Evolutionary conservation across 768 basidiomycete species (phyloP), one percentile per base, ranked within the genome.

Genomic region (Dentipellis sp.): DNA sequence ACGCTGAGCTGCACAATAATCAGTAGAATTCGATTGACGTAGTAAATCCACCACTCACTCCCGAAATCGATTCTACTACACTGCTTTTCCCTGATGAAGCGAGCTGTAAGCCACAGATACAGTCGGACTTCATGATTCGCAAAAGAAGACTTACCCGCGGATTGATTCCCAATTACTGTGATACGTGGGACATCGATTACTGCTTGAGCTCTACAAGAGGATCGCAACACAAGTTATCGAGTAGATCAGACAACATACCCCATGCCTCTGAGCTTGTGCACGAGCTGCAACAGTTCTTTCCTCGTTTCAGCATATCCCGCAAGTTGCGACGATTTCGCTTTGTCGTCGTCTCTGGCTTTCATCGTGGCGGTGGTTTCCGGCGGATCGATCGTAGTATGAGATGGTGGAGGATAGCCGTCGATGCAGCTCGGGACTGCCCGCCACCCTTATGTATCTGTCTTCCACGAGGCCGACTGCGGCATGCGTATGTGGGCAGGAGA

Each of bases 161-260:
- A 53, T n/a, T 53, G 77, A 37, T 75, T 75, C 19, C 75, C 75
- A 29, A 74, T 74, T 47, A 74, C 72, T 10, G 72, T 73, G 36
- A 79, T 74, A 2, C 76, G 66, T 2, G 79, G 78, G 2, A 80
- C 63, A 57, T 80, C 77, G 16, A 79, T 60, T 34, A 77, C 74
- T 1, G 69, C 66, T 58, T 78, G 73, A 4, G 74, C 70, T 2
- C 76, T 75, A 34, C 19, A 47, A 14, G 9, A 34, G 4, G n/a
- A 17, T n/a, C 42, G 6, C 14, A 1, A 45, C 14, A 1, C 42
- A 14, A 45, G 42, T 14, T 11, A 8, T 17, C n/a, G 10, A 45
- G 2, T 45, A 16, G n/a, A 45, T 9, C n/a, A 45, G 0, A 19
- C 12, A n/a, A 19, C 42, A 10, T 19, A 45, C 42, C 42, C 42